Evolutionary conservation across 1,284 basidiomycete genomes (phyloP).

Genomic region (Agaricales sp.): DNA sequence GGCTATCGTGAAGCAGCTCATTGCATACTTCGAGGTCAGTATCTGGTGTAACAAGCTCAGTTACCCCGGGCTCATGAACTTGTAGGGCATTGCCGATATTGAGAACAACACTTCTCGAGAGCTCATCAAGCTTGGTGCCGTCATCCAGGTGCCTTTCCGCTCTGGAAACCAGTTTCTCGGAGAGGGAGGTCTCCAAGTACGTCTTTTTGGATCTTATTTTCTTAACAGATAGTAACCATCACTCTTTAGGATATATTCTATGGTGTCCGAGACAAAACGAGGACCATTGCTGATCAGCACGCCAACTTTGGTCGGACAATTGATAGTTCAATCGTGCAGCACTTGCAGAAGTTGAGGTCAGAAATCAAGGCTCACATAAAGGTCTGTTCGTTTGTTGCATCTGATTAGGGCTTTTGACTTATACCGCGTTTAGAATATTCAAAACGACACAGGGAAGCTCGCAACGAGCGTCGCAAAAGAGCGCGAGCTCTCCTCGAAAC

Average conservation of each 20-base stretch:
- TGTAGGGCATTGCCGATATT: conserved; percentile 85
- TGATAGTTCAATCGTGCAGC: conserved; percentile 96
- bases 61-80: conserved; percentile 11
- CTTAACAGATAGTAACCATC: neutral
- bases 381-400: conserved; percentile 23
- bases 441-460: conserved; percentile 95
- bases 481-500: conserved; percentile 81
- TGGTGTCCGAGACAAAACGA: conserved; percentile 88
- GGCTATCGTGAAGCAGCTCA: conserved; percentile 91
- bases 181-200: conserved; percentile 77
- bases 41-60: neutral
- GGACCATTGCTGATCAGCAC: conserved; percentile 91
- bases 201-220: conserved; percentile 8
- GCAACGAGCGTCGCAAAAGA: conserved; percentile 92
- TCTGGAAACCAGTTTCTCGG: conserved; percentile 94
- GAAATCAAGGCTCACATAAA: conserved; percentile 99
- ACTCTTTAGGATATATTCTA: conserved; percentile 90
- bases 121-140: conserved; percentile 91
- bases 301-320: conserved; percentile 94
- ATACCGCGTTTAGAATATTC: conserved; percentile 62
- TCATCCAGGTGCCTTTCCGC: conserved; percentile 96
- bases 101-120: conserved; percentile 94
- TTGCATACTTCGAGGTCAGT: conserved; percentile 69
- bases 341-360: conserved; percentile 85
- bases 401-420: conserved; percentile 12